A percentile compares a stretch with the other conserved stretches of the same genome.
Conservation (phyloP, 192 early-diverging fungal species). For the Entrophospora sp. region DNA sequence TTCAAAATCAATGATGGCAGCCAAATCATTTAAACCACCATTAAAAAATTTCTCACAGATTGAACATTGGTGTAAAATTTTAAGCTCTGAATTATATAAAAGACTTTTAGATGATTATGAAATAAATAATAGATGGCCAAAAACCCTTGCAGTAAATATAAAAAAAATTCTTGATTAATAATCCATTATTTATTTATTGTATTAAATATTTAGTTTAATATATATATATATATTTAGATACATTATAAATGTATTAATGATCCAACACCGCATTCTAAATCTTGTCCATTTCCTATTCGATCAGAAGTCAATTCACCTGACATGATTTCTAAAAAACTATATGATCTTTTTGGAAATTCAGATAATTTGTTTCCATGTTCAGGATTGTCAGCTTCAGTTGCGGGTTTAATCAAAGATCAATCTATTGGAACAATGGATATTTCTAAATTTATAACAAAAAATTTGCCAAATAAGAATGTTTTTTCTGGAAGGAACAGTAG, state of each 20-base stretch:
- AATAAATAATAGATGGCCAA: conserved; percentile 43
- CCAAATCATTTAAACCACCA: conserved; percentile 31
- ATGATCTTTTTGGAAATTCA: conserved; percentile 12
- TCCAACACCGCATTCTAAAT: conserved; percentile 13
- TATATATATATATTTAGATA: conserved; percentile 20
- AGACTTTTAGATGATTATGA: conserved; percentile 44
- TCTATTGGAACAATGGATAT: conserved; percentile 16
- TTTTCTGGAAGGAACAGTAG: too few species aligned
- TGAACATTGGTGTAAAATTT: conserved; percentile 43
- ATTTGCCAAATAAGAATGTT: too few species aligned
- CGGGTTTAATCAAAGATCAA: conserved; percentile 16
- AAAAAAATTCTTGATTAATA: neutral
- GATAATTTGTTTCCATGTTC: conserved; percentile 14
- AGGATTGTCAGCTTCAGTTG: conserved; percentile 17
- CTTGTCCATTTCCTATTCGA: conserved; percentile 15
- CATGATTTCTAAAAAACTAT: conserved; percentile 2
- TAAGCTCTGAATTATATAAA: conserved; percentile 42
- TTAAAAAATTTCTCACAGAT: conserved; percentile 23
- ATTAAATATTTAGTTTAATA: neutral
- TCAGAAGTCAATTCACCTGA: conserved; percentile 18
- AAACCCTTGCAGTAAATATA: conserved; percentile 31
- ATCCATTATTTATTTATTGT: neutral
- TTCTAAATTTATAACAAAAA: conserved; percentile 16
- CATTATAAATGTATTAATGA: conserved; percentile 11
- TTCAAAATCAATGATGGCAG: conserved; percentile 38